Percentiles rank a stretch among this genome's conserved stretches.
phyloP scores from a whole-genome alignment of 1,139 yeast species.

The Taiozyma sp. region DNA sequence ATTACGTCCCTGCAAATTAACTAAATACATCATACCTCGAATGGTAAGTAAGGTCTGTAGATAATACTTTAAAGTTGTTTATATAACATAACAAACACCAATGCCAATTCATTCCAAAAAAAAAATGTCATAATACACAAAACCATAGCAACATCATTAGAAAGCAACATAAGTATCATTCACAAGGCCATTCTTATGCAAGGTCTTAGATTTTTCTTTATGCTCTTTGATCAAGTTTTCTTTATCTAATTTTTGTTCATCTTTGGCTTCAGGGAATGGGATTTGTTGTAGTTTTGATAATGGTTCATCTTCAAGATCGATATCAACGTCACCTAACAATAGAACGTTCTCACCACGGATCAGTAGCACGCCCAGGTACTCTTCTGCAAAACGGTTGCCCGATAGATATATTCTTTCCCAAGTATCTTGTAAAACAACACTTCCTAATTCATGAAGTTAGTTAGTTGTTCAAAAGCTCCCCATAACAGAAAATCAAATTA shows the following conservation, averaged over 20 bases:
- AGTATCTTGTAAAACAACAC: constrained; percentile 87
- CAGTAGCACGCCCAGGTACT: constrained; percentile 72
- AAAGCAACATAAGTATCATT: constrained; percentile 31
- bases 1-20: neutral
- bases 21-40: neutral
- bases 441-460: constrained; percentile 38
- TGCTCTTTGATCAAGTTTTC: constrained; percentile 36
- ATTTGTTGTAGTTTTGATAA: constrained; percentile 51
- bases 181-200: constrained; percentile 47
- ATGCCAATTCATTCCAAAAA: neutral
- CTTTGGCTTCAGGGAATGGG: constrained; percentile 56
- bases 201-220: constrained; percentile 41
- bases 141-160: neutral
- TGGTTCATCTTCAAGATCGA: constrained; percentile 77
- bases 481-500: neutral
- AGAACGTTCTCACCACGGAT: constrained; percentile 97
- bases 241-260: constrained; percentile 35
- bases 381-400: constrained; percentile 58
- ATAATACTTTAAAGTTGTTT: neutral
- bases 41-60: neutral
- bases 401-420: constrained; percentile 74
- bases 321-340: constrained; percentile 92
- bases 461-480: neutral
- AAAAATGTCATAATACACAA: constrained; percentile 10
- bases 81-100: neutral